phyloP scores from a whole-genome alignment of 148 eudicot species.

The Camellia lanceoleosa region DNA sequence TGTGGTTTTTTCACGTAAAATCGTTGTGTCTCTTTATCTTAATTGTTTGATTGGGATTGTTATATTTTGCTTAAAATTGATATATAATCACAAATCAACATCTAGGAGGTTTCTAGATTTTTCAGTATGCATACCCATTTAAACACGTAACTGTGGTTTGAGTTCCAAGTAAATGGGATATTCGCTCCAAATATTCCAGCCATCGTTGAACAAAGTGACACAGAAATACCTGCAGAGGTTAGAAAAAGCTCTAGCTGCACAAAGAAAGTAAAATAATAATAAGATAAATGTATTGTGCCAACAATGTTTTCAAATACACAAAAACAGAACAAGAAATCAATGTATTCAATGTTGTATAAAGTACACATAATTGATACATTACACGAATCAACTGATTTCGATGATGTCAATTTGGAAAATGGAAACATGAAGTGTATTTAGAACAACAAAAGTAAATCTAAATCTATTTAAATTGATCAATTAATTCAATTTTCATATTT shows the following conservation, averaged over 20 bases:
- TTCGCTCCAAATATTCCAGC: slow-evolving; percentile 69
- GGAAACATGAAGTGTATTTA: slow-evolving; percentile 11
- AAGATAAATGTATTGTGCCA: background rate
- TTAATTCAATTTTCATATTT: background rate
- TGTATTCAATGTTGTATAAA: background rate
- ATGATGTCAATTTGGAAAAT: slow-evolving; percentile 67
- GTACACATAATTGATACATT: background rate
- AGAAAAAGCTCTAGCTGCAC: slow-evolving; percentile 64
- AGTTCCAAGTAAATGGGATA: slow-evolving; percentile 58
- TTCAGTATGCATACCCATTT: slow-evolving; percentile 69
- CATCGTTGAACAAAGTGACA: slow-evolving; percentile 51
- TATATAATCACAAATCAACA: no score
- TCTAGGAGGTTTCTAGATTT: no score
- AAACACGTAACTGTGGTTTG: slow-evolving; percentile 39
- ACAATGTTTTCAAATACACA: background rate
- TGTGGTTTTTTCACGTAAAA: no score
- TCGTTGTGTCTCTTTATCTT: no score
- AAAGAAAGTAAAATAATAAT: background rate
- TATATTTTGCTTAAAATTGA: no score
- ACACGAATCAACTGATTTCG: slow-evolving; percentile 74
- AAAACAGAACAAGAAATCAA: background rate
- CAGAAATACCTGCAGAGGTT: slow-evolving; percentile 54
- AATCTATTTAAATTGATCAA: background rate
- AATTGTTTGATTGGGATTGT: no score
- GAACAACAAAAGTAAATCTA: background rate